Evolutionary conservation across 805 yeast species (phyloP), one percentile per base, ranked within the genome.

Genomic region (Metschnikowia henanensis): DNA sequence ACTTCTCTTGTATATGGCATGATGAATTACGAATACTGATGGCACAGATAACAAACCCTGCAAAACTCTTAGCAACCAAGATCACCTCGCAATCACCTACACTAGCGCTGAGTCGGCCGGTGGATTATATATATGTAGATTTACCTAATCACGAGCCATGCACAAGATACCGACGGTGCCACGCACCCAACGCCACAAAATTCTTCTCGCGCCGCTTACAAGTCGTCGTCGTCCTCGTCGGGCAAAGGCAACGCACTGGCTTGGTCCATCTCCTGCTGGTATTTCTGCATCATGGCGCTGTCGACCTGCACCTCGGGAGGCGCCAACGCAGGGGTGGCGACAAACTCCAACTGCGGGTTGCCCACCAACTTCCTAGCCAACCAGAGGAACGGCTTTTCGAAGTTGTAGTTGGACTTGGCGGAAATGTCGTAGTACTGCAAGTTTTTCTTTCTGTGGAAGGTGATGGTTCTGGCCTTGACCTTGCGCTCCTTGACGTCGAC

Each of bases 391-490:
- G 99, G 99, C 80, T 95, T 94, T 80, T 94, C 99, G 64, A 94
- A 94, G 82, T 94, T 95, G 81, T 94, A 94, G 81, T 94, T 94
- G 56, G 99, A 94, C 79, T 94, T 94, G 72, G 99, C 99, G 49
- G 98, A 92, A 70, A 94, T 94, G 75, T 94, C 99, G 79, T 94
- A 94, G 80, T 94, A 94, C 78, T 94, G 99, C 73, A 94, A 81
- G 80, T 94, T 94, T 84, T 94, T 94, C 95, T 94, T 94, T 83
- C 99, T 87, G 89, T 94, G 99, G 97, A 94, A 94, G 59, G 99
- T 94, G 79, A 94, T 94, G 68, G 97, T 88, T 83, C 94, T 94
- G 61, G 99, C 99, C 83, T 94, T 94, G 66, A 94, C 99, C 78
- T 94, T 94, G 76, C 99, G 87, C 80, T 94, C 99, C 81, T 94